These are phyloP conservation scores for Phytopythium litorale DNA, from an alignment of 352 stramenopile species.

Conservation along the genomic window DNA sequence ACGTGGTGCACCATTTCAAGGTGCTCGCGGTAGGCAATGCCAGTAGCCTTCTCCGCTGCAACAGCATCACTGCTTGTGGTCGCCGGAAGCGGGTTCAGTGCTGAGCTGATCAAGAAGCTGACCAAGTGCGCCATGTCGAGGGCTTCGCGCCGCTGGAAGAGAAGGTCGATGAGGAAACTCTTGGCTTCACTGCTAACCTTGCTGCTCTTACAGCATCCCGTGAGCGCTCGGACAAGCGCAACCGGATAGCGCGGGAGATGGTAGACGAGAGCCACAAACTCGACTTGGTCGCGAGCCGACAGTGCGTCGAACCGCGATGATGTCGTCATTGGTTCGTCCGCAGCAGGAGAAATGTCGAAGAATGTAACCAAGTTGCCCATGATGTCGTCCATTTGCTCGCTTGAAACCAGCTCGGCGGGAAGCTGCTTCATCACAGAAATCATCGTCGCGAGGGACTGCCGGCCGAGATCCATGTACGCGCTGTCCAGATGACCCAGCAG, in stretches of 20 bases:
- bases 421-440: slow-evolving; percentile 80
- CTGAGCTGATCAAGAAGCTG: slow-evolving; percentile 76
- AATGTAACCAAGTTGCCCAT: slow-evolving; percentile 58
- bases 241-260: slow-evolving; percentile 72
- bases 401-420: slow-evolving; percentile 37
- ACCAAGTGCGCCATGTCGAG: slow-evolving; percentile 74
- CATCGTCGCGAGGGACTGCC: slow-evolving; percentile 57
- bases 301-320: slow-evolving; percentile 52
- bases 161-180: slow-evolving; percentile 79
- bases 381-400: slow-evolving; percentile 48
- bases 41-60: slow-evolving; percentile 3
- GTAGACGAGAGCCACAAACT: slow-evolving; percentile 72
- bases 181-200: slow-evolving; percentile 64
- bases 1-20: slow-evolving; percentile 63
- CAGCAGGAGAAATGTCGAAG: slow-evolving; percentile 38
- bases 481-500: slow-evolving; percentile 55
- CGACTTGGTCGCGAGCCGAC: slow-evolving; percentile 43
- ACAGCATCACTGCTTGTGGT: slow-evolving; percentile 6
- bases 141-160: slow-evolving; percentile 55
- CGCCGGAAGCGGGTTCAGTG: slow-evolving; percentile 27
- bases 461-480: slow-evolving; percentile 54
- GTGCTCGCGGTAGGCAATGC: slow-evolving; percentile 30
- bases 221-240: slow-evolving; percentile 55
- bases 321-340: neutral
- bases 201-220: slow-evolving; percentile 72